These are phyloP conservation scores for Exserohilum rostratum DNA, from an alignment of 2,329 filamentous ascomycete species.

Conservation along the genomic window DNA sequence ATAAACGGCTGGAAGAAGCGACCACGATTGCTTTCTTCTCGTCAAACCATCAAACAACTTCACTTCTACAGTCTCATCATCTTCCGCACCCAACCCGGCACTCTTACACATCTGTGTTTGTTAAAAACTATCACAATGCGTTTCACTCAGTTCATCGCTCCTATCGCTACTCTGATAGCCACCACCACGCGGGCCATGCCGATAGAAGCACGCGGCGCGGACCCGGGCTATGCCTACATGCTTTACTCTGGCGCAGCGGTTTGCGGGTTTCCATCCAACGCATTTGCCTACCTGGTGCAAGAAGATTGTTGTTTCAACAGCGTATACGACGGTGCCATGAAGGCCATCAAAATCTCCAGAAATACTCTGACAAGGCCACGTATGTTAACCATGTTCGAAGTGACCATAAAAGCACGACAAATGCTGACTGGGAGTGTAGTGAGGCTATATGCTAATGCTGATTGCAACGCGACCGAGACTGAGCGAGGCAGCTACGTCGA, in stretches of 20 bases:
- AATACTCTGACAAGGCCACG: no score
- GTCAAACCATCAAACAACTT: no score
- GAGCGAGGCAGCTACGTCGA: background rate
- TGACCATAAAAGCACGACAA: background rate
- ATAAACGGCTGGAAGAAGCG: background rate
- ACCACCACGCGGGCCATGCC: background rate
- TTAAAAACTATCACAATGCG: slow-evolving; percentile 2
- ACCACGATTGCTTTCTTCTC: no score
- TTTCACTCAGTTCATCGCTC: slow-evolving; percentile 5
- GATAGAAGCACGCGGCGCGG: background rate
- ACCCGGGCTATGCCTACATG: slow-evolving; percentile 2
- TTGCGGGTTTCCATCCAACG: background rate
- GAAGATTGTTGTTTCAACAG: no score
- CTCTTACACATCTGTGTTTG: background rate
- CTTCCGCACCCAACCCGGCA: background rate
- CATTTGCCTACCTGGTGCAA: no score
- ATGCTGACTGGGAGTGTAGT: slow-evolving; percentile 6
- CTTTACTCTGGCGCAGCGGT: slow-evolving; percentile 6
- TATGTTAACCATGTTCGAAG: no score
- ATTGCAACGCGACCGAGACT: background rate
- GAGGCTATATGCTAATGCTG: slow-evolving; percentile 2
- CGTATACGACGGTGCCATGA: no score
- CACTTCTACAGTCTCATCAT: background rate
- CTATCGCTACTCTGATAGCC: slow-evolving; percentile 1
- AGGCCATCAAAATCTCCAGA: no score